These are phyloP conservation scores for Coprinopsis strossmayeri DNA, from an alignment of 768 basidiomycete genomes.

Conservation along the genomic window DNA sequence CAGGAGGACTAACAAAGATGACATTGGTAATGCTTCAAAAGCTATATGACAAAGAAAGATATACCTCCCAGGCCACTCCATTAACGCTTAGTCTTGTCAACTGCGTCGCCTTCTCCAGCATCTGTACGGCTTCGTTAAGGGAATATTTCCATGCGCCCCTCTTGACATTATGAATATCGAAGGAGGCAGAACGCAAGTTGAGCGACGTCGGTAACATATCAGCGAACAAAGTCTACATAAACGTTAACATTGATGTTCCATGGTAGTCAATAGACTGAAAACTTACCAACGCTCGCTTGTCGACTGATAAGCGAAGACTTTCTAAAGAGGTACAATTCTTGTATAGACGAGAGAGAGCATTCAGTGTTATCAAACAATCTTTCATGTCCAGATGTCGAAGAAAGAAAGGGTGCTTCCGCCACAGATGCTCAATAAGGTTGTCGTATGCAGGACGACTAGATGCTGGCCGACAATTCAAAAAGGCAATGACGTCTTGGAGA, in stretches of 20 bases:
- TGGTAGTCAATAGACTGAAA: not conserved
- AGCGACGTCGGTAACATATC: not conserved
- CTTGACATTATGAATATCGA: not conserved
- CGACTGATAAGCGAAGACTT: conserved; percentile 25
- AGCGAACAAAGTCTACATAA: not conserved
- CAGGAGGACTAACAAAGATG: no score
- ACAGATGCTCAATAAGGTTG: conserved; percentile 32
- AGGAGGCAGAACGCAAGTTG: not conserved
- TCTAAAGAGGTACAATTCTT: conserved; percentile 27
- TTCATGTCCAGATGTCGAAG: conserved; percentile 27
- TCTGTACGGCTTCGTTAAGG: not conserved
- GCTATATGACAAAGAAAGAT: no score
- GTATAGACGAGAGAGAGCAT: conserved; percentile 23
- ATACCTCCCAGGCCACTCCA: not conserved
- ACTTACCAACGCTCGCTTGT: conserved; percentile 27
- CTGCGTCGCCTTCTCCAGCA: not conserved
- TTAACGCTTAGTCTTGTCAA: not conserved
- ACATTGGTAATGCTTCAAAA: no score
- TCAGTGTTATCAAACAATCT: conserved; percentile 23
- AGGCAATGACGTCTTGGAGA: conserved; percentile 11
- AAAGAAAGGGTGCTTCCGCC: conserved; percentile 22
- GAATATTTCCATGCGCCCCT: not conserved
- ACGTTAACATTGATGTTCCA: not conserved
- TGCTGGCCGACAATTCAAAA: conserved; percentile 19
- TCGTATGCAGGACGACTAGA: conserved; percentile 6